phyloP scores from a whole-genome alignment of 768 basidiomycete species.

The Epithele typhae region DNA sequence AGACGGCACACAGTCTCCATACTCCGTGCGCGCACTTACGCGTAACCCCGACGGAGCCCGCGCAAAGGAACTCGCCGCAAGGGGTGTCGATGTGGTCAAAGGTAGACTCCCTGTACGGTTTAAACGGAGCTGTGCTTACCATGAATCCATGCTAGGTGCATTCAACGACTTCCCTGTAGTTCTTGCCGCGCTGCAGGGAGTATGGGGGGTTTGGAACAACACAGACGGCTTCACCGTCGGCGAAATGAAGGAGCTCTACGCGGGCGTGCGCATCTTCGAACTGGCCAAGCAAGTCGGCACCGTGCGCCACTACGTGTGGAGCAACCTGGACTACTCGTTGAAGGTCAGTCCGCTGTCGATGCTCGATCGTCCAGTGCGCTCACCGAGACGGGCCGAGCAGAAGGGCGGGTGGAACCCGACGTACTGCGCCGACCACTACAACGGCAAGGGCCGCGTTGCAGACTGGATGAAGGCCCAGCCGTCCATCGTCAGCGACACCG shows the following conservation, averaged over 20 bases:
- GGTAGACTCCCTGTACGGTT: conserved; percentile 18
- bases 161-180: conserved; percentile 26
- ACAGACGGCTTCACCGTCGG: conserved; percentile 33
- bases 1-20: conserved; percentile 37
- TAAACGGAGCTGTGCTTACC: background rate
- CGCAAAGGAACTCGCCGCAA: conserved; percentile 30
- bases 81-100: conserved; percentile 34
- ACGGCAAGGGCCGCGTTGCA: conserved; percentile 37
- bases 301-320: conserved; percentile 37
- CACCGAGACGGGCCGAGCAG: background rate
- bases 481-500: conserved; percentile 28
- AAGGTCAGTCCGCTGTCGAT: conserved; percentile 27
- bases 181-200: conserved; percentile 28
- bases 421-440: conserved; percentile 35
- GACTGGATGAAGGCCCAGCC: conserved; percentile 36
- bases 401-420: conserved; percentile 17
- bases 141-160: background rate
- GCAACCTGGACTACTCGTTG: conserved; percentile 34
- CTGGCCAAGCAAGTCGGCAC: conserved; percentile 30
- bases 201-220: conserved; percentile 35
- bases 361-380: conserved; percentile 1
- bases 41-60: conserved; percentile 29
- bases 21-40: conserved; percentile 37
- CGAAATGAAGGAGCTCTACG: conserved; percentile 34
- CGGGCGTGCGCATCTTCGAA: conserved; percentile 39